A percentile compares a stretch with the other conserved stretches of the same genome.
phyloP scores from a whole-genome alignment of 805 yeast species.

The Schwanniomyces polymorphus region DNA sequence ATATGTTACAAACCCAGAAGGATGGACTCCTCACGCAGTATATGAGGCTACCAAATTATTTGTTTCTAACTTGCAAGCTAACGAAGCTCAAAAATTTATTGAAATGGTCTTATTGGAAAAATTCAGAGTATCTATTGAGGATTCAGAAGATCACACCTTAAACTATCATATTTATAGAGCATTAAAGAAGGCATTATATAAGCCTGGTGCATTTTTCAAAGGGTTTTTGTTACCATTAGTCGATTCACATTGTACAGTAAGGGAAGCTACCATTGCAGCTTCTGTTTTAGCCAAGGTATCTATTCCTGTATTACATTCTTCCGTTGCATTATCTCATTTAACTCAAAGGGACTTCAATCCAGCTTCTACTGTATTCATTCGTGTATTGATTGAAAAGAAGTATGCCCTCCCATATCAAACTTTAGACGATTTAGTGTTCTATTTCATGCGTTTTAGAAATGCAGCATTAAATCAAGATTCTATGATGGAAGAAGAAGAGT shows the following conservation, averaged over 20 bases:
- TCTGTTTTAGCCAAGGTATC: constrained; percentile 88
- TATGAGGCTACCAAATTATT: constrained; percentile 94
- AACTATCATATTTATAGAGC: constrained; percentile 94
- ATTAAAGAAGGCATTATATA: constrained; percentile 87
- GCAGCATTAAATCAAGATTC: constrained; percentile 42
- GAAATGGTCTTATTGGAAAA: constrained; percentile 66
- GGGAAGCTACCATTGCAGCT: constrained; percentile 95
- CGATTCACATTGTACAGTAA: constrained; percentile 82
- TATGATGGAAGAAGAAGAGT: constrained; percentile 33
- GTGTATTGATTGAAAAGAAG: constrained; percentile 87
- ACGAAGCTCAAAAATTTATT: constrained; percentile 85
- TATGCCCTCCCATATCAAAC: constrained; percentile 97
- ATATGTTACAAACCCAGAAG: constrained; percentile 87
- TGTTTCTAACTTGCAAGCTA: constrained; percentile 84
- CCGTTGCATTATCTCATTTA: constrained; percentile 89
- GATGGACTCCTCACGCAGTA: constrained; percentile 93
- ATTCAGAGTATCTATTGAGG: constrained; percentile 70
- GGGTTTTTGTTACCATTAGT: constrained; percentile 92
- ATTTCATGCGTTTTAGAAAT: constrained; percentile 86
- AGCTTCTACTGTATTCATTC: constrained; percentile 85
- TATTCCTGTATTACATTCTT: constrained; percentile 91
- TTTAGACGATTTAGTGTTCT: constrained; percentile 89
- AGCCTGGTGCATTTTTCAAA: constrained; percentile 96
- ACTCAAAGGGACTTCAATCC: constrained; percentile 81
- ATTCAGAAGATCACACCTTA: constrained; percentile 70